A percentile compares a stretch with the other conserved stretches of the same genome.
Evolutionary conservation across 2,329 filamentous ascomycete species (phyloP).

Genomic region (Pseudocercospora cruenta): DNA sequence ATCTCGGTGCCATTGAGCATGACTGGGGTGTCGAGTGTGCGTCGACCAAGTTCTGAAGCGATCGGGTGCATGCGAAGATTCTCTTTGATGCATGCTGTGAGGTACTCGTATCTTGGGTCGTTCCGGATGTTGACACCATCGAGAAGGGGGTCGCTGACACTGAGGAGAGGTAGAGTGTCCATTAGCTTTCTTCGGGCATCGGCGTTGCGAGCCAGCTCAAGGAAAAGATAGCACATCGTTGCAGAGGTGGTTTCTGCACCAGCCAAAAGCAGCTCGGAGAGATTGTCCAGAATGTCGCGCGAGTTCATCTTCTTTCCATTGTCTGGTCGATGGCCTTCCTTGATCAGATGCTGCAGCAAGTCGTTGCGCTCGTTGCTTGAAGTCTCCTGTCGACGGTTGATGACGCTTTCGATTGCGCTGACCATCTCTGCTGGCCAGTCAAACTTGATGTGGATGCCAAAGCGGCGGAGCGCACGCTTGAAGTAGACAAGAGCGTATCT

Average conservation of each 20-base stretch:
- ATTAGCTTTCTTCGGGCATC: constrained; percentile 13
- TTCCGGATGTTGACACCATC: constrained; percentile 8
- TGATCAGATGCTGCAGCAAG: constrained; percentile 16
- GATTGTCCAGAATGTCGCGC: constrained; percentile 16
- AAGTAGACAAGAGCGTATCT: constrained; percentile 18
- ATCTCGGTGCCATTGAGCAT: constrained; percentile 5
- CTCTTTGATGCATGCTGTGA: constrained; percentile 19
- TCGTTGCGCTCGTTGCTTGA: background rate
- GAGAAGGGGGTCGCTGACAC: constrained; percentile 7
- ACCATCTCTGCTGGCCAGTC: constrained; percentile 20
- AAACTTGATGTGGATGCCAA: constrained; percentile 13
- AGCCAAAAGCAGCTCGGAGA: constrained; percentile 17
- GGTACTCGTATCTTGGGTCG: constrained; percentile 10
- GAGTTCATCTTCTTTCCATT: constrained; percentile 12
- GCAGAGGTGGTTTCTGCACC: constrained; percentile 17
- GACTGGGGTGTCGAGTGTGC: constrained; percentile 2
- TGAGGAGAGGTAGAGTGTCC: constrained; percentile 1
- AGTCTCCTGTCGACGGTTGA: constrained; percentile 3
- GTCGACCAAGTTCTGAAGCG: constrained; percentile 12
- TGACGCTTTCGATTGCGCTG: constrained; percentile 11
- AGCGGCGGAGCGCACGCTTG: constrained; percentile 14
- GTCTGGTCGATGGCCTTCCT: constrained; percentile 11
- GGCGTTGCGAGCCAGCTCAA: constrained; percentile 15
- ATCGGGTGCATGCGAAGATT: constrained; percentile 20
- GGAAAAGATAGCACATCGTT: constrained; percentile 15